phyloP scores from a whole-genome alignment of 441 rosid genomes.

The Aleurites moluccanus region DNA sequence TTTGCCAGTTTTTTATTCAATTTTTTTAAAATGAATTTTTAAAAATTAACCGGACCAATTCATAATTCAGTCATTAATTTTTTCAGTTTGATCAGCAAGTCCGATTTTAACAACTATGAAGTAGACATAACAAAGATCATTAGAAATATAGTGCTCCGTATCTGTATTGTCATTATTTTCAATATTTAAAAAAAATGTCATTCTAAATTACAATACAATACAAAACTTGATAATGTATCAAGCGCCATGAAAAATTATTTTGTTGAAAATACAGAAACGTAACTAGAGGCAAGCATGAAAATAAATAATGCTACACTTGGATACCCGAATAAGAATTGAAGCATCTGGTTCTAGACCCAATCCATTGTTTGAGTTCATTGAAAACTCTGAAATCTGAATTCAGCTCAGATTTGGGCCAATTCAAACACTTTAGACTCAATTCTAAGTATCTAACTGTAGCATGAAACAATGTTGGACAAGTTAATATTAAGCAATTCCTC shows the following conservation, averaged over 20 bases:
- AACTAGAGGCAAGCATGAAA: neutral
- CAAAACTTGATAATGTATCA: neutral
- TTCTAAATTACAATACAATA: neutral
- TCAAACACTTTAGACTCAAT: slow-evolving; percentile 1
- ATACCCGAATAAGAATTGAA: neutral
- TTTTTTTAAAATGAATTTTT: too few relatives aligned
- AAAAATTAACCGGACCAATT: too few relatives aligned
- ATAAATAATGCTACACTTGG: neutral
- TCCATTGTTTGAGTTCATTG: neutral
- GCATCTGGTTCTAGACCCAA: slow-evolving; percentile 1
- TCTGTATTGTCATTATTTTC: neutral
- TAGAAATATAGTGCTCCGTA: neutral
- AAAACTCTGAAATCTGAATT: too few relatives aligned
- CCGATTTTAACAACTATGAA: too few relatives aligned
- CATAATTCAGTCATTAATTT: too few relatives aligned
- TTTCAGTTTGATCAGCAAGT: too few relatives aligned
- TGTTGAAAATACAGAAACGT: neutral
- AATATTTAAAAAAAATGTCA: neutral
- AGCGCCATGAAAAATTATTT: neutral
- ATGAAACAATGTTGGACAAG: neutral
- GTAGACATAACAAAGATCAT: neutral
- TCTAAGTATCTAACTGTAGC: slow-evolving; percentile 5
- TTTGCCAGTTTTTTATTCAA: too few relatives aligned
- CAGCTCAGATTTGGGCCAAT: neutral
- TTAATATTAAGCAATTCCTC: neutral